These are phyloP conservation scores for Cruciata laevipes DNA, from an alignment of 257 asterid genomes.

Conservation along the genomic window DNA sequence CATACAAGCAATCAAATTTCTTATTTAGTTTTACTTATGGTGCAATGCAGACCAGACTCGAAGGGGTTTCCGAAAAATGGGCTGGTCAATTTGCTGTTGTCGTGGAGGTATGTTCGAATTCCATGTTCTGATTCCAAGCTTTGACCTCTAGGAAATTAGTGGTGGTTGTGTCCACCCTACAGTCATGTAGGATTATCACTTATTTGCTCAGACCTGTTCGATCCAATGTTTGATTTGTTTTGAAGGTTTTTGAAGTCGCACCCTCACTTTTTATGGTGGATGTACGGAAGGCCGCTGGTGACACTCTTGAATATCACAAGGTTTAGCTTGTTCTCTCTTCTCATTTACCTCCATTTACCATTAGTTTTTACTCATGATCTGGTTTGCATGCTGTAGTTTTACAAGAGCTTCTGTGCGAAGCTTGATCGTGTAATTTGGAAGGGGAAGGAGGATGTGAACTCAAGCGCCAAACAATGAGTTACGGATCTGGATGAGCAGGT, in stretches of 20 bases:
- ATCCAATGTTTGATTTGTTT: slow-evolving; percentile 4
- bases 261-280: slow-evolving; percentile 95
- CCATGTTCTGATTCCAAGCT: background rate
- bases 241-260: slow-evolving; percentile 79
- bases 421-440: slow-evolving; percentile 64
- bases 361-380: background rate
- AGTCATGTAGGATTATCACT: no score
- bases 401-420: slow-evolving; percentile 57
- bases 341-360: background rate
- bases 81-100: slow-evolving; percentile 79
- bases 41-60: slow-evolving; percentile 74
- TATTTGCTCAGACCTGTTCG: background rate
- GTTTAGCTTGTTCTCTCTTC: slow-evolving; percentile 29
- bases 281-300: slow-evolving; percentile 90
- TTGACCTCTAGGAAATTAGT: no score
- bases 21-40: slow-evolving; percentile 10
- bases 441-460: slow-evolving; percentile 46
- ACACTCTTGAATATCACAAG: slow-evolving; percentile 87
- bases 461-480: slow-evolving; percentile 45
- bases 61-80: slow-evolving; percentile 64
- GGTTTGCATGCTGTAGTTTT: slow-evolving; percentile 49
- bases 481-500: slow-evolving; percentile 37
- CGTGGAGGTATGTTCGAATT: slow-evolving; percentile 55
- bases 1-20: background rate
- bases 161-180: no score